Evolutionary conservation across 2,329 filamentous ascomycete species (phyloP).

Genomic region (Ploettnerulaceae sp.): DNA sequence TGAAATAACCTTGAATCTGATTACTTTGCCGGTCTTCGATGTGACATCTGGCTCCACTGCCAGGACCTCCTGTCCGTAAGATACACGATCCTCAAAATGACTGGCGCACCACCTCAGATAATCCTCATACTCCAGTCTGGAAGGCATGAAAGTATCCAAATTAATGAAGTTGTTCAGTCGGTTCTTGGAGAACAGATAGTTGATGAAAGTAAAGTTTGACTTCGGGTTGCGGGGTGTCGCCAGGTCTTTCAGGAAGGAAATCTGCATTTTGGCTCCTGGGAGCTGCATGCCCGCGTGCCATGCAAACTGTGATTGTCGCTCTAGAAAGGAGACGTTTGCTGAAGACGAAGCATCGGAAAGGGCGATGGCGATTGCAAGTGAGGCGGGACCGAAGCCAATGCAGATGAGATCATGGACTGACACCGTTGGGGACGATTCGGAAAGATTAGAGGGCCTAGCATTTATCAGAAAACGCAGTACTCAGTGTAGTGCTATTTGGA

Average conservation of each 20-base stretch:
- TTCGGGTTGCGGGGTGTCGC: constrained; percentile 83
- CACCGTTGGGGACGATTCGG: no score
- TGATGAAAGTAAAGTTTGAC: constrained; percentile 91
- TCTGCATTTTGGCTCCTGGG: constrained; percentile 92
- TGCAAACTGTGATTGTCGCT: constrained; percentile 76
- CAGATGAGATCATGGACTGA: constrained; percentile 70
- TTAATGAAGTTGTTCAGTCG: constrained; percentile 88
- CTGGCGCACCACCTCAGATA: constrained; percentile 90
- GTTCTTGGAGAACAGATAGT: constrained; percentile 79
- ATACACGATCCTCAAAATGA: constrained; percentile 70
- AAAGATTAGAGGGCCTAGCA: no score
- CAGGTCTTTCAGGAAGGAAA: constrained; percentile 94
- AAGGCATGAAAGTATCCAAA: constrained; percentile 80
- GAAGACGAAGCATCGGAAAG: constrained; percentile 51
- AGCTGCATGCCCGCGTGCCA: constrained; percentile 97
- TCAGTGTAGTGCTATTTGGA: no score
- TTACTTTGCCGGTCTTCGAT: no score
- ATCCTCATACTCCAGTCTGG: constrained; percentile 86
- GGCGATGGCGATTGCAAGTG: constrained; percentile 82
- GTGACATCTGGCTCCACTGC: no score
- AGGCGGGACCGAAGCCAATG: constrained; percentile 89
- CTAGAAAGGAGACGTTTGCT: constrained; percentile 80
- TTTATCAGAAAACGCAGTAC: no score
- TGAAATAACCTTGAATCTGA: no score
- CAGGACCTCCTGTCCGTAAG: no score